phyloP scores from a whole-genome alignment of 176 grass and related monocot species.

The Coix lacrymajobi region DNA sequence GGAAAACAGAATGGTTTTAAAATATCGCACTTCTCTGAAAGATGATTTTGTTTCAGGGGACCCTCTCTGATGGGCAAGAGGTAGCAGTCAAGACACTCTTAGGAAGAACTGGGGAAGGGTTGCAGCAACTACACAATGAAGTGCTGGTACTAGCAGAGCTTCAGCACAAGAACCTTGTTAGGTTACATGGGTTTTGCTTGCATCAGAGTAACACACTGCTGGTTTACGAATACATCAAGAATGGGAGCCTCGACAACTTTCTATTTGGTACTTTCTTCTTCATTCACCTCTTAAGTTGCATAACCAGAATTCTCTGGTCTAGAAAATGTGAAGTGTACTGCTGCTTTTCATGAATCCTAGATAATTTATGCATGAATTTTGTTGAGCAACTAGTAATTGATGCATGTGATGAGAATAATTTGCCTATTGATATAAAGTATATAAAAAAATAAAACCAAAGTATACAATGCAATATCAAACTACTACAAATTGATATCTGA shows the following conservation, averaged over 20 bases:
- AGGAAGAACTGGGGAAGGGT: conserved; percentile 1
- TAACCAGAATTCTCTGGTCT: neutral
- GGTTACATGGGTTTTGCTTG: conserved; percentile 37
- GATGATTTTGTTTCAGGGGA: conserved; percentile 26
- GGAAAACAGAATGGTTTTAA: neutral
- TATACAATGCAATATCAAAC: neutral
- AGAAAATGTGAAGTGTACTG: neutral
- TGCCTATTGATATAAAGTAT: neutral
- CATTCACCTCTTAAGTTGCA: neutral
- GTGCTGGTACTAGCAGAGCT: conserved; percentile 31
- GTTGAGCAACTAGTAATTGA: neutral
- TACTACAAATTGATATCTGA: neutral
- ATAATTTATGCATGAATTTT: neutral
- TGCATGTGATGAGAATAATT: neutral
- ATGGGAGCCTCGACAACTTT: conserved; percentile 35
- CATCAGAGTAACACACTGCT: conserved; percentile 28
- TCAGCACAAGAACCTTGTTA: conserved; percentile 60
- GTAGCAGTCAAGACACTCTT: conserved; percentile 51
- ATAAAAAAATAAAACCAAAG: neutral
- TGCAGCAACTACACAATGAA: conserved; percentile 40
- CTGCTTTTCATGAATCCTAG: neutral
- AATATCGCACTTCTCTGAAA: neutral
- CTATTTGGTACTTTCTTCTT: conserved; percentile 28
- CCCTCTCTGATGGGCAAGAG: conserved; percentile 25
- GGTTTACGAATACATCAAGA: conserved; percentile 36